Base-by-base conservation (phyloP, 805 yeast genomes). In the Saccharomycopsis fodiens region DNA sequence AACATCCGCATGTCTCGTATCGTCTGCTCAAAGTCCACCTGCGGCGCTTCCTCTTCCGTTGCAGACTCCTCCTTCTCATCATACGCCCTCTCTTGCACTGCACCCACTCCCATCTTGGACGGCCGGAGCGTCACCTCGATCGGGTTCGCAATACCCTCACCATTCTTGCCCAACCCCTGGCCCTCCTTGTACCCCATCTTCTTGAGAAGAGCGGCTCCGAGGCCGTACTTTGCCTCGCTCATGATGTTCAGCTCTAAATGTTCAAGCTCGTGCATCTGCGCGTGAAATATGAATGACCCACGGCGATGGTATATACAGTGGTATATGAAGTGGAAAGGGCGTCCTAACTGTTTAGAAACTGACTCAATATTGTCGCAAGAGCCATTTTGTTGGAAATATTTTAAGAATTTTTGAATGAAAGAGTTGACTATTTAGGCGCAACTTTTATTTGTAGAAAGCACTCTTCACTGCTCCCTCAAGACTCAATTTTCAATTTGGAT, bases 141-240 rank as follows among this genome's bases (percentile, higher is more conserved):
- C 0, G 97, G 97, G n/a, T 72, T 76, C 0, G 72, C 70, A 1
- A 87, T 86, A 37, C 98, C 98, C 42, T 72, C 72, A 1, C 79
- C 76, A 20, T 69, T 60, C 3, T 66, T 66, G 2, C 98, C 98
- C n/a, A 91, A 70, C 0, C 97, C 97, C 55, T 74, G 68, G 0
- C 98, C 97, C 35, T 74, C 74, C 5, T 72, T 71, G 62, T 85
- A 89, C 0, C 98, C 98, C 97, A 91, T 89, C 51, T 78, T 74
- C 50, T 77, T 69, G 65, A 91, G 61, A 42, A 91, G 64, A 41
- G 72, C 63, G 2, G 95, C 95, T 31, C 97, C 97, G 32, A 87
- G 76, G 4, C 97, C 97, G 58, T 89, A 88, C 41, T 56, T 61
- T 21, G 32, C 27, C n/a, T 36, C 32, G 17, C 21, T 6, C 39